Percentiles rank a stretch among this genome's conserved stretches.
These are phyloP conservation scores for Earliella scabrosa DNA, from an alignment of 1,284 basidiomycete genomes.

Conservation along the genomic window DNA sequence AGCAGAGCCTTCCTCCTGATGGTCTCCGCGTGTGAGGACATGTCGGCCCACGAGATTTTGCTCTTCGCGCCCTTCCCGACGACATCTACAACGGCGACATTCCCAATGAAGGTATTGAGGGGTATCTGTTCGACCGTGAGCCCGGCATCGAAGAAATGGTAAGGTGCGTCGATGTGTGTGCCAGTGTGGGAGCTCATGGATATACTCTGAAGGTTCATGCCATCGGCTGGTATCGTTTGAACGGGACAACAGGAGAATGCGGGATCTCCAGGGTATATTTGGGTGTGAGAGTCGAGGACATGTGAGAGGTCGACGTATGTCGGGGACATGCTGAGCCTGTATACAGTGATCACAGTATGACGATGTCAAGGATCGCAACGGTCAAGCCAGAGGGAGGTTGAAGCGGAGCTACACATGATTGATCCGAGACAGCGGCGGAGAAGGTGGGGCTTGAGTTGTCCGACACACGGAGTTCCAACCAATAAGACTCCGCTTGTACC, in stretches of 20 bases:
- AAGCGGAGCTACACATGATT: too few species aligned
- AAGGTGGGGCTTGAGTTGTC: too few species aligned
- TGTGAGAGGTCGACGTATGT: slow-evolving; percentile 56
- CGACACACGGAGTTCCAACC: too few species aligned
- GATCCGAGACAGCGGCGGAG: too few species aligned
- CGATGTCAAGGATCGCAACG: neutral
- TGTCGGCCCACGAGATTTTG: slow-evolving; percentile 55
- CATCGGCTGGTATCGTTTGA: slow-evolving; percentile 39
- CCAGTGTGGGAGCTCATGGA: slow-evolving; percentile 63
- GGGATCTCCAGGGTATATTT: slow-evolving; percentile 61
- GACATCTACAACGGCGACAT: slow-evolving; percentile 54
- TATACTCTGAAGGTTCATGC: slow-evolving; percentile 53
- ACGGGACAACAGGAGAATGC: slow-evolving; percentile 38
- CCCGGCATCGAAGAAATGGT: slow-evolving; percentile 63
- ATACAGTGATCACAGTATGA: too few species aligned
- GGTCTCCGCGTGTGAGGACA: slow-evolving; percentile 39
- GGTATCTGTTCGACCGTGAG: slow-evolving; percentile 60
- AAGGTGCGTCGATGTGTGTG: slow-evolving; percentile 78
- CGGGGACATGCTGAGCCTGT: slow-evolving; percentile 3
- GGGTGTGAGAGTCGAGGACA: slow-evolving; percentile 42
- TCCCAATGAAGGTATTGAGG: slow-evolving; percentile 53
- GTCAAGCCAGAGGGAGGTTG: too few species aligned
- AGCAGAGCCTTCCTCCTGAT: slow-evolving; percentile 21
- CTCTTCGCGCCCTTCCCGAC: slow-evolving; percentile 42
- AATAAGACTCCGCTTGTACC: too few species aligned